phyloP scores from a whole-genome alignment of 164 flowering plant genomes.

The Magnolia kwangsiensis region DNA sequence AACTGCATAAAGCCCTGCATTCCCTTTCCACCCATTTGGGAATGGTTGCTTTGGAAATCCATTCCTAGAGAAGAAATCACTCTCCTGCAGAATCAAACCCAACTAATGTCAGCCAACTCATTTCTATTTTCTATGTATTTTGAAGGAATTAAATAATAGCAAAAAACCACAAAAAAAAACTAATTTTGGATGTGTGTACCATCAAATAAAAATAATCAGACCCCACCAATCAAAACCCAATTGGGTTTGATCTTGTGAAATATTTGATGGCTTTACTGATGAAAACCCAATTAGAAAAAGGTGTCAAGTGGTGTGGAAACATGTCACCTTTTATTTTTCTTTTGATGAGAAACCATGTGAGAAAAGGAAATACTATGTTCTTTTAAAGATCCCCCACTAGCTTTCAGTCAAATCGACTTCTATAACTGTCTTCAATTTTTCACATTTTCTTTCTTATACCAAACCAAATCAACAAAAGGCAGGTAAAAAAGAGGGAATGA shows the following conservation, averaged over 20 bases:
- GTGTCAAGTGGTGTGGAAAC: neutral
- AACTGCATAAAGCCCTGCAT: slow-evolving; percentile 78
- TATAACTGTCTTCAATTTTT: neutral
- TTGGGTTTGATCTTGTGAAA: neutral
- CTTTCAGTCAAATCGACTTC: slow-evolving; percentile 3
- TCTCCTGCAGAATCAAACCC: slow-evolving; percentile 45
- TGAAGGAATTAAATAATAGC: neutral
- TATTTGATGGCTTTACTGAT: neutral
- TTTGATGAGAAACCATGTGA: neutral
- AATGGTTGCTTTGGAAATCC: slow-evolving; percentile 78
- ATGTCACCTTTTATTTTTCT: neutral
- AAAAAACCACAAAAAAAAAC: neutral
- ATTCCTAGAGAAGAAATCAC: slow-evolving; percentile 65
- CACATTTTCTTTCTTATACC: neutral
- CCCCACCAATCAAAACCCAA: neutral
- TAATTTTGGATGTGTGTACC: too few species aligned
- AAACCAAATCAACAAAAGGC: neutral
- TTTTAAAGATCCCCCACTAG: neutral
- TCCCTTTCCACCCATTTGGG: slow-evolving; percentile 91
- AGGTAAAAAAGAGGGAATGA: neutral
- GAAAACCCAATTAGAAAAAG: neutral
- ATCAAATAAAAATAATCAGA: neutral
- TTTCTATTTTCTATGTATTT: neutral
- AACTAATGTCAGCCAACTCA: neutral
- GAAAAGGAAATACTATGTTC: neutral